phyloP scores from a whole-genome alignment of 768 basidiomycete genomes.

The Podaxis pistillaris region DNA sequence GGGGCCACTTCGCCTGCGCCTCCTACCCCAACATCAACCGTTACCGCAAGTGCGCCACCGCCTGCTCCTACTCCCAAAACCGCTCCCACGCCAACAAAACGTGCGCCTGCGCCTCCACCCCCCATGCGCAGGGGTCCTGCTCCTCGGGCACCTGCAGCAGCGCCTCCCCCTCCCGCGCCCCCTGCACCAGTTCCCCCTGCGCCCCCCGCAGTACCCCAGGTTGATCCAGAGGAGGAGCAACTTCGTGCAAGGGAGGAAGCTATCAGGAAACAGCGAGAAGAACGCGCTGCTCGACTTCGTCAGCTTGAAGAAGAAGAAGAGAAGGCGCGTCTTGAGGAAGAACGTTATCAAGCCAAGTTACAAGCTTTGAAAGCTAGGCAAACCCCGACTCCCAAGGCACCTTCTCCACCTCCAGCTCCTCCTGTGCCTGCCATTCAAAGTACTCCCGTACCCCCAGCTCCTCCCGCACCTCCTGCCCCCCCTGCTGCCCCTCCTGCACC shows the following conservation, averaged over 20 bases:
- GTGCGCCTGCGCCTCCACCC: slow-evolving; percentile 22
- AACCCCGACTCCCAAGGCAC: slow-evolving; percentile 22
- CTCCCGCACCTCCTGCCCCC: slow-evolving; percentile 19
- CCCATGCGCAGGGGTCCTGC: slow-evolving; percentile 36
- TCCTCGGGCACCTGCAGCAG: slow-evolving; percentile 38
- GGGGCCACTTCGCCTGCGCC: slow-evolving; percentile 30
- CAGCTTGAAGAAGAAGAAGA: slow-evolving; percentile 57
- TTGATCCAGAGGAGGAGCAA: slow-evolving; percentile 77
- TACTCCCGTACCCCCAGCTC: slow-evolving; percentile 28
- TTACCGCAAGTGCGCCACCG: slow-evolving; percentile 25
- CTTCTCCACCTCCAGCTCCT: slow-evolving; percentile 31
- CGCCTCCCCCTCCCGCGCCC: slow-evolving; percentile 34
- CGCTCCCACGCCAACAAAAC: slow-evolving; percentile 8
- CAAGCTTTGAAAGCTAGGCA: slow-evolving; percentile 34
- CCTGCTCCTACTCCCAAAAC: slow-evolving; percentile 25
- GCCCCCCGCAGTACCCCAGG: slow-evolving; percentile 35
- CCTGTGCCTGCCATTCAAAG: slow-evolving; percentile 34
- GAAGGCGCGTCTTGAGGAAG: slow-evolving; percentile 34
- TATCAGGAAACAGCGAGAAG: slow-evolving; percentile 70
- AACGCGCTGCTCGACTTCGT: slow-evolving; percentile 65
- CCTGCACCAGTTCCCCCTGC: slow-evolving; percentile 23
- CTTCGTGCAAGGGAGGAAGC: slow-evolving; percentile 69
- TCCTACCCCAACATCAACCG: slow-evolving; percentile 33
- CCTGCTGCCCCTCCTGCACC: slow-evolving; percentile 28
- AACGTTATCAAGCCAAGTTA: slow-evolving; percentile 35